Percentiles rank a stretch among this genome's conserved stretches.
Evolutionary conservation across 805 yeast species (phyloP).

Genomic region (Wickerhamiella musiphila): DNA sequence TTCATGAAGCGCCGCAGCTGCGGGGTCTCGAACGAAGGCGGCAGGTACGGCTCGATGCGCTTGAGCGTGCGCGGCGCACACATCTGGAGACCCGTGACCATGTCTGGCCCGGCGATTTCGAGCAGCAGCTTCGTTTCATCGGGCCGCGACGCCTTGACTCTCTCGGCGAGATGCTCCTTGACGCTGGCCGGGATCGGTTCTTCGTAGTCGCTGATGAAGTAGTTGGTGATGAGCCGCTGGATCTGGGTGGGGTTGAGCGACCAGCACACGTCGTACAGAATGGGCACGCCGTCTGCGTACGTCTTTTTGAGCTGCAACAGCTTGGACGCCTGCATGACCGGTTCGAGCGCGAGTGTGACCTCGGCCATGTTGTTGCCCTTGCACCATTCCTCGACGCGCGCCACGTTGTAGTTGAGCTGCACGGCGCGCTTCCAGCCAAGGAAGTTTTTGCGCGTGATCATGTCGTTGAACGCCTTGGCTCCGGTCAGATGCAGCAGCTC

Average conservation of each 20-base stretch:
- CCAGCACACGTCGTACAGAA: slow-evolving; percentile 87
- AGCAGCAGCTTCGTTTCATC: slow-evolving; percentile 20
- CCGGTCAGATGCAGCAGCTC: slow-evolving; percentile 78
- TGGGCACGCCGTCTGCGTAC: slow-evolving; percentile 74
- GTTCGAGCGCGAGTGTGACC: slow-evolving; percentile 68
- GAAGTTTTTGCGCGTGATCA: slow-evolving; percentile 86
- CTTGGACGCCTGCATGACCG: slow-evolving; percentile 83
- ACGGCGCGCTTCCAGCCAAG: slow-evolving; percentile 95
- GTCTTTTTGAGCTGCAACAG: slow-evolving; percentile 80
- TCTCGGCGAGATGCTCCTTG: slow-evolving; percentile 51
- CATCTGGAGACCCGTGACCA: slow-evolving; percentile 26
- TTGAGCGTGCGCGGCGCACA: slow-evolving; percentile 44
- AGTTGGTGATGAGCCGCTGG: slow-evolving; percentile 78
- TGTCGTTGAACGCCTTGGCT: slow-evolving; percentile 85
- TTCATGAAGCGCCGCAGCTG: slow-evolving; percentile 77
- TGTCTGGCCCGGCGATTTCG: slow-evolving; percentile 25
- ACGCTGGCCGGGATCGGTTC: slow-evolving; percentile 75
- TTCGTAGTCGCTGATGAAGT: slow-evolving; percentile 86
- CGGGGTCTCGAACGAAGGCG: slow-evolving; percentile 85
- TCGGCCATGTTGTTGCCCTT: slow-evolving; percentile 82
- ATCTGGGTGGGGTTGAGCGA: slow-evolving; percentile 89
- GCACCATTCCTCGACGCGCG: slow-evolving; percentile 97
- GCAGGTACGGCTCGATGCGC: slow-evolving; percentile 58
- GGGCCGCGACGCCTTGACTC: slow-evolving; percentile 29
- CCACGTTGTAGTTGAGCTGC: slow-evolving; percentile 89